Percentiles rank a stretch among this genome's conserved stretches.
Conservation (phyloP, 225 moss, liverwort and hornwort genomes). For the Antitrichia curtipendula region DNA sequence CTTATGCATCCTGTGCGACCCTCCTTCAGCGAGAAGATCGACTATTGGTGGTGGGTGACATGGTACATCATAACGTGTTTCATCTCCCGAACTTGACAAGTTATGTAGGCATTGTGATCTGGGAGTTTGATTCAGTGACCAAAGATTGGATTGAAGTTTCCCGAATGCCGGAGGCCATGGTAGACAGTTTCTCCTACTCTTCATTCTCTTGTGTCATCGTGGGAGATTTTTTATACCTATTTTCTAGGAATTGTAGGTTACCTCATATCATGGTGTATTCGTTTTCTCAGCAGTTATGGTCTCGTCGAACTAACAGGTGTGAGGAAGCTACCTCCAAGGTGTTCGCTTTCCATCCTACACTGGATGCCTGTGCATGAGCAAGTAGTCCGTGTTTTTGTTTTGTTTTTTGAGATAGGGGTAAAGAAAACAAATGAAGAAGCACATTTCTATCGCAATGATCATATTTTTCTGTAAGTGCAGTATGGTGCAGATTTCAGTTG, state of each 20-base stretch:
- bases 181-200: conserved; percentile 33
- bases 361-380: conserved; percentile 22
- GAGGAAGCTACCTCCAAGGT: conserved; percentile 7
- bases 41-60: conserved; percentile 47
- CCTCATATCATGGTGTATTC: conserved; percentile 12
- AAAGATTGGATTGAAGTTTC: conserved; percentile 27
- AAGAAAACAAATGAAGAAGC: neutral
- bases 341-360: conserved; percentile 25
- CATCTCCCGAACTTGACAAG: conserved; percentile 28
- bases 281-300: conserved; percentile 27
- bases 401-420: neutral
- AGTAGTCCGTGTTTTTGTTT: neutral
- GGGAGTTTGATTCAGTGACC: conserved; percentile 20
- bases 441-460: neutral
- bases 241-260: conserved; percentile 4
- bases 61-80: conserved; percentile 44
- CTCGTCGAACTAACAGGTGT: conserved; percentile 2
- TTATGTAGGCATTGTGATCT: conserved; percentile 35
- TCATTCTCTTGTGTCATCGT: conserved; percentile 32
- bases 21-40: conserved; percentile 25
- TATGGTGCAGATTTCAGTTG: neutral
- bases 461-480: neutral
- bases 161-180: conserved; percentile 35
- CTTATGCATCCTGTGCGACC: conserved; percentile 29
- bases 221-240: conserved; percentile 19